Evolutionary conservation across 2,329 filamentous ascomycete genomes (phyloP).

Genomic region (Drechslera avenae): DNA sequence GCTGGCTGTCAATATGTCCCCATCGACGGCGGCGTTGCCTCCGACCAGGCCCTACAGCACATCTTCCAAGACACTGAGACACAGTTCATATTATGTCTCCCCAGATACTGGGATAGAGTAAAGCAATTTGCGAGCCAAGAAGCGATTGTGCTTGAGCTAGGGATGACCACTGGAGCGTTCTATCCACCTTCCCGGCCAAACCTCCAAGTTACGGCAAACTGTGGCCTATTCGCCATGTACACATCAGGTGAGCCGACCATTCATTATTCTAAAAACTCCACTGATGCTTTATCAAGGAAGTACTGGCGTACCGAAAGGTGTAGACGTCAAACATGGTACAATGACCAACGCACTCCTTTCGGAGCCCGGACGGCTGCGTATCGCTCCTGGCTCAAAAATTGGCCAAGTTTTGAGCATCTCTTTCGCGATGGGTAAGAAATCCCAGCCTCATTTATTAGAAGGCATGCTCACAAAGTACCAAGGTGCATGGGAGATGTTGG

Average conservation of each 20-base stretch:
- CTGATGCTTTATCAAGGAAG: slow-evolving; percentile 45
- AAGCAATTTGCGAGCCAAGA: slow-evolving; percentile 19
- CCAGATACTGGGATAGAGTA: slow-evolving; percentile 37
- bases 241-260: slow-evolving; percentile 51
- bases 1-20: slow-evolving; percentile 65
- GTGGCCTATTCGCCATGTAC: slow-evolving; percentile 54
- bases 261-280: neutral
- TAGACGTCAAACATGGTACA: slow-evolving; percentile 62
- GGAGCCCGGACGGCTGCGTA: slow-evolving; percentile 58
- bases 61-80: slow-evolving; percentile 57
- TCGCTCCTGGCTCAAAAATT: slow-evolving; percentile 58
- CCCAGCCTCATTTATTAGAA: neutral
- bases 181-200: slow-evolving; percentile 24
- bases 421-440: slow-evolving; percentile 65
- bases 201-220: slow-evolving; percentile 21
- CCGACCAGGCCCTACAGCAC: slow-evolving; percentile 49
- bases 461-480: slow-evolving; percentile 1
- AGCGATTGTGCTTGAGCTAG: slow-evolving; percentile 24
- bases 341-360: slow-evolving; percentile 61
- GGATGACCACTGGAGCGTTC: slow-evolving; percentile 18
- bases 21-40: slow-evolving; percentile 58
- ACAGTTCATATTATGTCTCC: slow-evolving; percentile 56
- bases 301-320: slow-evolving; percentile 64
- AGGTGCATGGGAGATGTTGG: slow-evolving; percentile 67
- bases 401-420: slow-evolving; percentile 63